Evolutionary conservation across 1,284 basidiomycete genomes (phyloP).

Genomic region (Crucibulum parvulum): DNA sequence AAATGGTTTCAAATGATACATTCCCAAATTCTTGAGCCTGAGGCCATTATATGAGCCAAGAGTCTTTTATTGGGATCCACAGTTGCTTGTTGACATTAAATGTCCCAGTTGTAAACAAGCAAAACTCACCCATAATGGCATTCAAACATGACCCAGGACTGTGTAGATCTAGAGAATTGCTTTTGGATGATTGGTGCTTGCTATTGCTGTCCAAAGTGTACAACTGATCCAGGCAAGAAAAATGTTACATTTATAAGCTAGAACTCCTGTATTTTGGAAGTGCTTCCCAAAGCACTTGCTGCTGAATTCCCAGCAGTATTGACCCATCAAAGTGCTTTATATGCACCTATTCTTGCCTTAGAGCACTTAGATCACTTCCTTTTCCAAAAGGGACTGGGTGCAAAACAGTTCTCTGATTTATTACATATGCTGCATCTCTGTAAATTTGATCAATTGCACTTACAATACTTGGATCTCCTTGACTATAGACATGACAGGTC

Average conservation of each 20-base stretch:
- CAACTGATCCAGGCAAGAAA: neutral
- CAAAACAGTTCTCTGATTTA: neutral
- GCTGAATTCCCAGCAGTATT: neutral
- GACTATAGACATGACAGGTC: neutral
- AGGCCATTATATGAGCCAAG: neutral
- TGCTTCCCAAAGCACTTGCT: neutral
- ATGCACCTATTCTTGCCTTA: neutral
- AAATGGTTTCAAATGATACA: neutral
- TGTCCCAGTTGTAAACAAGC: neutral
- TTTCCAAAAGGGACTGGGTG: neutral
- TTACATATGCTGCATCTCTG: neutral
- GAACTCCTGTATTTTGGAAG: neutral
- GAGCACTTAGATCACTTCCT: neutral
- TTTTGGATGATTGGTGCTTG: neutral
- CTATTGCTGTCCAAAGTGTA: neutral
- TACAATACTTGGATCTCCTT: neutral
- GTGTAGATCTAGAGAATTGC: neutral
- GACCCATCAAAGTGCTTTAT: neutral
- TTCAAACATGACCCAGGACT: neutral
- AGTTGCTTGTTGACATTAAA: neutral
- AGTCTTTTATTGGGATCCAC: neutral
- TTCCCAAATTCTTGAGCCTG: neutral
- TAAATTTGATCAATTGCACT: neutral
- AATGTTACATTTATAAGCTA: neutral
- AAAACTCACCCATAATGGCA: neutral